Percentiles rank a stretch among this genome's conserved stretches.
phyloP scores from a whole-genome alignment of 192 early-diverging fungal genomes.

The Geranomyces variabilis region DNA sequence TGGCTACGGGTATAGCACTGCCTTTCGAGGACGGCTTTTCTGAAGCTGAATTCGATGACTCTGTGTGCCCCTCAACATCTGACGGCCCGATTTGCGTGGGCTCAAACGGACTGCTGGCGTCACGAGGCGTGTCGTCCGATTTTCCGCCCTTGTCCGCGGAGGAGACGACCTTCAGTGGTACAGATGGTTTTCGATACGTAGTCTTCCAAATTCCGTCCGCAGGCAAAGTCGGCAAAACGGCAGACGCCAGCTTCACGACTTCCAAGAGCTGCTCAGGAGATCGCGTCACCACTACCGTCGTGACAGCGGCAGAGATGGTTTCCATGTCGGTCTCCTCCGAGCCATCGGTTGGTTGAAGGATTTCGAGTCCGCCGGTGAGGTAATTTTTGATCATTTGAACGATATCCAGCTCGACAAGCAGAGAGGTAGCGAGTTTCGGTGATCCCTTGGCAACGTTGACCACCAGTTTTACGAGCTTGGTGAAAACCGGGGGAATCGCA shows the following conservation, averaged over 20 bases:
- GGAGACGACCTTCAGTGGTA: background rate
- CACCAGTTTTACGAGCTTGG: slow-evolving; percentile 59
- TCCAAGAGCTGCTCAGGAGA: slow-evolving; percentile 59
- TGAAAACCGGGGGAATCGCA: slow-evolving; percentile 48
- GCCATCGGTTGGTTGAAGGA: background rate
- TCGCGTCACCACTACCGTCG: slow-evolving; percentile 34
- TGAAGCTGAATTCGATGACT: background rate
- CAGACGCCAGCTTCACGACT: slow-evolving; percentile 59
- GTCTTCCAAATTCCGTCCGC: slow-evolving; percentile 46
- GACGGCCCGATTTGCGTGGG: background rate
- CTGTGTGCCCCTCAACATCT: background rate
- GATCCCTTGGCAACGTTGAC: slow-evolving; percentile 60
- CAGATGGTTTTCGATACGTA: background rate
- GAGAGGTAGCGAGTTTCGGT: slow-evolving; percentile 35
- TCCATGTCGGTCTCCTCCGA: slow-evolving; percentile 24
- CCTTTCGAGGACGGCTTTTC: background rate
- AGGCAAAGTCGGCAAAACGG: slow-evolving; percentile 64
- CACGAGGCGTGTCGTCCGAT: background rate
- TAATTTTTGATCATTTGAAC: slow-evolving; percentile 31
- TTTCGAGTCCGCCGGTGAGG: slow-evolving; percentile 25
- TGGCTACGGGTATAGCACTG: background rate
- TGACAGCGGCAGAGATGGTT: slow-evolving; percentile 20
- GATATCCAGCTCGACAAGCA: slow-evolving; percentile 32
- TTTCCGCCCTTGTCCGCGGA: background rate
- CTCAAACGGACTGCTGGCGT: background rate